phyloP scores from a whole-genome alignment of 2,329 filamentous ascomycete genomes.

The Westerdykella sp. region DNA sequence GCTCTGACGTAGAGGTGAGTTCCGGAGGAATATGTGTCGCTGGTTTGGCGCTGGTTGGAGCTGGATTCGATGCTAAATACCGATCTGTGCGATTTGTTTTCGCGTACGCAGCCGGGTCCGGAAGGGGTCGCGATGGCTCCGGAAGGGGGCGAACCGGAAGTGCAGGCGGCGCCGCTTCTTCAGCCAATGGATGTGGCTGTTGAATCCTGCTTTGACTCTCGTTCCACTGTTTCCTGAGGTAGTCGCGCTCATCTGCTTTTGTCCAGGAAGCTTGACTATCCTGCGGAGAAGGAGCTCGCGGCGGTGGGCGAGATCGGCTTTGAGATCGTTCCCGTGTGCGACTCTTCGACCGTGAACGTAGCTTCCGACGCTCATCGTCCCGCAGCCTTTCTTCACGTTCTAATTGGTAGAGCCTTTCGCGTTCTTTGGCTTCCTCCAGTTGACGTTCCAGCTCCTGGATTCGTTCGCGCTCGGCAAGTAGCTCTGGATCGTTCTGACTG shows the following conservation, averaged over 20 bases:
- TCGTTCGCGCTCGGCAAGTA: constrained; percentile 56
- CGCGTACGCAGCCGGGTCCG: constrained; percentile 16
- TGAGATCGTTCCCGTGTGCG: constrained; percentile 31
- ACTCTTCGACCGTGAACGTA: constrained; percentile 34
- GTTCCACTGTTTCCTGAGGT: constrained; percentile 54
- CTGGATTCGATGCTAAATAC: constrained; percentile 52
- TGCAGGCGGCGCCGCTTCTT: constrained; percentile 22
- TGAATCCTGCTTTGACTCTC: constrained; percentile 26
- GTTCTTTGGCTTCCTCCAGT: constrained; percentile 60
- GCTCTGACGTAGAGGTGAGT: constrained; percentile 54
- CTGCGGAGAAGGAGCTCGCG: constrained; percentile 38
- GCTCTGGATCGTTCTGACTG: constrained; percentile 40
- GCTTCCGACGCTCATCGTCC: constrained; percentile 31
- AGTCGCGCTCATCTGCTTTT: constrained; percentile 57
- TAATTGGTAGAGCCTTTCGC: constrained; percentile 58
- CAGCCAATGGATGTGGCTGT: constrained; percentile 29
- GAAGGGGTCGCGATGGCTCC: constrained; percentile 21
- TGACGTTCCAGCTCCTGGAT: constrained; percentile 75
- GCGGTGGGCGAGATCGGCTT: constrained; percentile 29
- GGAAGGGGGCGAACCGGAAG: constrained; percentile 22
- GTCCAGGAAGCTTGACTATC: constrained; percentile 59
- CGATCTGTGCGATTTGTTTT: constrained; percentile 49
- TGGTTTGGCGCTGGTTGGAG: constrained; percentile 43
- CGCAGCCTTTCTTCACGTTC: constrained; percentile 52
- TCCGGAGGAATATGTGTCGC: constrained; percentile 43